Conservation (phyloP, 805 yeast genomes). For the Candida railenensis region DNA sequence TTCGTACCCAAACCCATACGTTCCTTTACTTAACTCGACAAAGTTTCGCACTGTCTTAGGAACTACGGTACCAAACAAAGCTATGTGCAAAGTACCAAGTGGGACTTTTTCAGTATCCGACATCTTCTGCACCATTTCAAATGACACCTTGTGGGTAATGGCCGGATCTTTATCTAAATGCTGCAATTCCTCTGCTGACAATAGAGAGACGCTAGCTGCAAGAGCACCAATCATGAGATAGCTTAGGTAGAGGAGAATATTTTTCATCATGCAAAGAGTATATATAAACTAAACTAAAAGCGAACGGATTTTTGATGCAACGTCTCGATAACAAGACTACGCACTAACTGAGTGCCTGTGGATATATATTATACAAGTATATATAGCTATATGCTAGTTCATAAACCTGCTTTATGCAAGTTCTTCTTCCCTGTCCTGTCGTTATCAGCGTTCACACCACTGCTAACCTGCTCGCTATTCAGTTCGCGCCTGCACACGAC, state of each 20-base stretch:
- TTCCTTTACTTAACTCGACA: conserved; percentile 25
- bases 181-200: conserved; percentile 15
- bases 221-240: not conserved
- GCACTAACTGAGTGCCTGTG: too few relatives aligned
- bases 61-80: conserved; percentile 62
- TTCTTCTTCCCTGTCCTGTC: too few relatives aligned
- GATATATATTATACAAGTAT: too few relatives aligned
- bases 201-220: conserved; percentile 1
- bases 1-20: conserved; percentile 59
- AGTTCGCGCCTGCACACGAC: too few relatives aligned
- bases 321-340: too few relatives aligned
- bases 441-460: too few relatives aligned
- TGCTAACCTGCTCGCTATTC: too few relatives aligned
- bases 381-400: too few relatives aligned
- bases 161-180: conserved; percentile 43
- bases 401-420: too few relatives aligned
- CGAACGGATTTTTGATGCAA: too few relatives aligned
- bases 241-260: not conserved
- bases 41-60: conserved; percentile 47
- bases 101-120: conserved; percentile 11
- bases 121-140: conserved; percentile 35
- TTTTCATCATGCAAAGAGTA: too few relatives aligned
- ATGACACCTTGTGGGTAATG: conserved; percentile 45
- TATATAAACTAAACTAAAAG: not conserved
- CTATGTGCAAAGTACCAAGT: conserved; percentile 52